Base-by-base conservation (phyloP, 768 basidiomycete genomes). In the Tylopilus cervinicoccineus region DNA sequence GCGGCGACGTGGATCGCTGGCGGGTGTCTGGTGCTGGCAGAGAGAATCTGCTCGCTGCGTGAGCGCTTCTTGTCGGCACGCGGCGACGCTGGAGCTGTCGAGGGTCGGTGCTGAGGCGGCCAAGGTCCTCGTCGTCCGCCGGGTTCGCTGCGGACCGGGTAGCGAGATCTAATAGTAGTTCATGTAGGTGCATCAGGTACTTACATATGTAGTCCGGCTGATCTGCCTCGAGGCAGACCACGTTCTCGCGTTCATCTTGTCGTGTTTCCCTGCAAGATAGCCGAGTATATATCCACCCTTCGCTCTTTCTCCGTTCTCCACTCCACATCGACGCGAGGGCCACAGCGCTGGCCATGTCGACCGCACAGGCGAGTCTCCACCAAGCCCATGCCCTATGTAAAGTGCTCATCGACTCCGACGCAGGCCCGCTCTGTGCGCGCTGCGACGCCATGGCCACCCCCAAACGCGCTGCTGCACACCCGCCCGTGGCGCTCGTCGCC, bases 401-500 rank as follows among this genome's bases (percentile, higher is more conserved):
- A n/a, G n/a, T n/a, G 17, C 34, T 36, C 17, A 19, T 36, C 12
- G 12, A 19, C 38, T 5, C 20, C 4, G 4, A 1, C 6, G 12
- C 45, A 64, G 61, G n/a, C 16, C 36, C 62, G 62, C 53, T 24
- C 52, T 39, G 23, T 27, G 23, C 61, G 61, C 39, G 38, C 50
- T 20, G 10, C 45, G 24, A 11, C 51, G 20, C 11, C 50, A 4
- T 53, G 50, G 48, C 27, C 48, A 16, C 50, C 50, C 14, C 34
- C 55, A 13, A 32, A 32, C n/a, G 50, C 45, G 12, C 16, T 38
- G 11, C 38, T 47, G 22, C 48, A 56, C 6, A 50, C 66, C 8
- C 66, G 64, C 3, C 65, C 65, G 4, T 47, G 60, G 50, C 65
- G 65, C 13, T 66, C 65, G 12, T 66, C 65, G 0, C 65, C 65